phyloP scores from a whole-genome alignment of 2,329 filamentous ascomycete species.

The Nemania sp. region DNA sequence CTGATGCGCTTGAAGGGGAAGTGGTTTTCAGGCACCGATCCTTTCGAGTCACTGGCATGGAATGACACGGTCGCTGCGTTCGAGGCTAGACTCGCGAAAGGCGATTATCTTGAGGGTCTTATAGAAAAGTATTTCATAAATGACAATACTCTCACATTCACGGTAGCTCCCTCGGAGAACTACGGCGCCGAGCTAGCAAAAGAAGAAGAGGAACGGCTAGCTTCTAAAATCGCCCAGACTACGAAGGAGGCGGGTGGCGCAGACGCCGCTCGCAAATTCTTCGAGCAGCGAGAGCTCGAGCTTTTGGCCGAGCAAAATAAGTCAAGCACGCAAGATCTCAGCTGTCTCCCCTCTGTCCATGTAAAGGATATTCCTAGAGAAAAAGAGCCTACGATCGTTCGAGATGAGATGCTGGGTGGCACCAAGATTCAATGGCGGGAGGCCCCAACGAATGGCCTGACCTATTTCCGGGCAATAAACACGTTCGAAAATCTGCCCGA shows the following conservation, averaged over 20 bases:
- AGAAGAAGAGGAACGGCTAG: constrained; percentile 77
- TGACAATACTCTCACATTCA: constrained; percentile 85
- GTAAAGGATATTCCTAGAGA: constrained; percentile 85
- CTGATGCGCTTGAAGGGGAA: constrained; percentile 85
- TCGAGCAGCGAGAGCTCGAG: constrained; percentile 78
- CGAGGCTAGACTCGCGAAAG: constrained; percentile 72
- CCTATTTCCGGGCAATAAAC: constrained; percentile 92
- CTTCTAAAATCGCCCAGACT: constrained; percentile 71
- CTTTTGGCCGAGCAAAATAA: constrained; percentile 82
- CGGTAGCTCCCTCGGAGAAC: constrained; percentile 82
- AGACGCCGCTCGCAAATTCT: constrained; percentile 68
- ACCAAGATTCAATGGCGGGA: constrained; percentile 86
- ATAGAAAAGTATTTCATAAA: constrained; percentile 90
- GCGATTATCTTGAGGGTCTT: constrained; percentile 79
- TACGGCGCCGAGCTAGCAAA: constrained; percentile 74
- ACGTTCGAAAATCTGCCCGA: constrained; percentile 77
- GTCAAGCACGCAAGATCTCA: constrained; percentile 80
- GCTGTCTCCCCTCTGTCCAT: constrained; percentile 83
- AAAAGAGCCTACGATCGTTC: constrained; percentile 63
- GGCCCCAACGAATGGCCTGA: constrained; percentile 91
- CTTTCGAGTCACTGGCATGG: constrained; percentile 89
- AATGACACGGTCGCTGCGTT: constrained; percentile 86
- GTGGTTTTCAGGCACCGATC: constrained; percentile 95
- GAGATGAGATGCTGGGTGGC: constrained; percentile 66
- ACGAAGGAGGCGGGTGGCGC: constrained; percentile 70